Evolutionary conservation across 495 filamentous ascomycete species (phyloP), one percentile per base, ranked within the genome.

Genomic region (Neurospora sp.): DNA sequence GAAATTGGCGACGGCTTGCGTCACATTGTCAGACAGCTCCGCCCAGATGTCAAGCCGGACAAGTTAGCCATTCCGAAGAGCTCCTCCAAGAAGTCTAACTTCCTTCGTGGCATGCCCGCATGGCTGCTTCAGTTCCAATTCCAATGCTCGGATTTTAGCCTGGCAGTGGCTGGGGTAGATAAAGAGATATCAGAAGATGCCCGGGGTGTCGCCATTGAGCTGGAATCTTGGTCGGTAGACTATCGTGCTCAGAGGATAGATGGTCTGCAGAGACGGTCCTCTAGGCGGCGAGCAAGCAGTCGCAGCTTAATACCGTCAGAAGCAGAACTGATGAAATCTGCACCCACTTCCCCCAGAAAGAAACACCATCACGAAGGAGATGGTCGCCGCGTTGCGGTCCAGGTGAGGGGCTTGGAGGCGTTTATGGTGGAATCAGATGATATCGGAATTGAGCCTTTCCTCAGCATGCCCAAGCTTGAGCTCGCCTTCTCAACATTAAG

Each of bases 1-100:
- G 94, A 98, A 77, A 96, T 99, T 71, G 94, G 92, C 70, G 90
- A 93, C 76, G 96, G 96, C 19, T 89, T 99, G 70, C 92, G 92
- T 43, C 92, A 97, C 80, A 97, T 98, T 73, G 87, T 97, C 21
- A 88, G 90, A 43, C 94, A 98, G 76, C 86, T 98, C 69, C 88
- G 86, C 21, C 77, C 83, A 10, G 77, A 85, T 83, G 84, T 92
- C 31, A 86, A 91, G 70, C 87, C 90, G 1, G 89, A 90, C 77
- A 92, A 87, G 77, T 82, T 84, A 45, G 80, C 78, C 1, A 79
- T 79, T n/a, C 81, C 88, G 3, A 85, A 87, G 77, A 83, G 54
- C 54, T 19, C 83, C 0, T 66, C 83, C 10, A 80, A 77, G 21
- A 84, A 88, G 45, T 81, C 85, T 19, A 97, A 91, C 77, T 88